Conservation (phyloP, 805 yeast species). For the Pichia nanzhaoensis region DNA sequence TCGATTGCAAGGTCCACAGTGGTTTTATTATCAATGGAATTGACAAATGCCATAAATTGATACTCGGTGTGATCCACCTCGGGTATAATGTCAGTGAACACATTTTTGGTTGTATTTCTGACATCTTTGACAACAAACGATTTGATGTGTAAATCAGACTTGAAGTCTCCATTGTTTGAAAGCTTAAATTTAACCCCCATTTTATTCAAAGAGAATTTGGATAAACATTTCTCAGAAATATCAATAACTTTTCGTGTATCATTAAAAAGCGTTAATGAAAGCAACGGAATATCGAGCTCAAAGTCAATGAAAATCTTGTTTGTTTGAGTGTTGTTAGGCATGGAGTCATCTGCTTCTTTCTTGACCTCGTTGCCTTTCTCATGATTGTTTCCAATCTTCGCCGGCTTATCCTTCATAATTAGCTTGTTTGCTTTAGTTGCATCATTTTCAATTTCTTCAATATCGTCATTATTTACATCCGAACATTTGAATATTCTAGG, state of each 20-base stretch:
- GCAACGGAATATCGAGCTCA: conserved; percentile 51
- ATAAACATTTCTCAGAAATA: conserved; percentile 38
- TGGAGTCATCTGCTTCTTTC: background rate
- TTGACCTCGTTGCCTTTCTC: background rate
- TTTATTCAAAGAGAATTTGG: conserved; percentile 55
- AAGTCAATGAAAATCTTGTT: conserved; percentile 34
- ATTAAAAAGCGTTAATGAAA: conserved; percentile 57
- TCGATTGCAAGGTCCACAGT: conserved; percentile 58
- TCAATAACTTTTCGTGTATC: conserved; percentile 35
- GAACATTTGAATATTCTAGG: conserved; percentile 45
- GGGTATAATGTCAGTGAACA: conserved; percentile 78
- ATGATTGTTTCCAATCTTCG: background rate
- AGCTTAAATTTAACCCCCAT: conserved; percentile 45
- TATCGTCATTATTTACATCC: conserved; percentile 34
- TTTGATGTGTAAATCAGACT: conserved; percentile 55
- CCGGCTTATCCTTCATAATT: conserved; percentile 17
- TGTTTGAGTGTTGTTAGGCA: too few species aligned
- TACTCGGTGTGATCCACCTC: conserved; percentile 51
- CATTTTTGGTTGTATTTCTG: conserved; percentile 53
- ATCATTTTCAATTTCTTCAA: conserved; percentile 53
- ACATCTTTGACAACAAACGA: conserved; percentile 77
- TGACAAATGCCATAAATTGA: conserved; percentile 60
- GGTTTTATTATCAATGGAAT: conserved; percentile 36
- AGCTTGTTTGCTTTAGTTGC: conserved; percentile 58
- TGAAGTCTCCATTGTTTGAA: conserved; percentile 47